Conservation (phyloP, 176 grass and related monocot genomes). For the Typha latifolia region DNA sequence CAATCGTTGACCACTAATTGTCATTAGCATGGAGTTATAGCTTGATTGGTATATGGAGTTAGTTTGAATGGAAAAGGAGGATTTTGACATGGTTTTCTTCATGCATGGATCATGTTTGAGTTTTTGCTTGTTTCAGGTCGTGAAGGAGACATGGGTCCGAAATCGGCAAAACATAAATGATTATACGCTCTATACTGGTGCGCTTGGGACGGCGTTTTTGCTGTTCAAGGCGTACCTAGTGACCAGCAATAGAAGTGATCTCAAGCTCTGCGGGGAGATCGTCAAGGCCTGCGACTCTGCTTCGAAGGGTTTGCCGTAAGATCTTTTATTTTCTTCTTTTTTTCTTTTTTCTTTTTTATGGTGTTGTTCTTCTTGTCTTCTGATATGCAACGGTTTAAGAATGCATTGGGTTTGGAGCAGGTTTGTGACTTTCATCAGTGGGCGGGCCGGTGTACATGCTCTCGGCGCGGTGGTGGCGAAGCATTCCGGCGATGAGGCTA, state of each 20-base stretch:
- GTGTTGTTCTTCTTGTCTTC: not conserved
- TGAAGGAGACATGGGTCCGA: constrained; percentile 61
- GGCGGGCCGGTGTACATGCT: constrained; percentile 70
- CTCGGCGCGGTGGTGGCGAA: constrained; percentile 65
- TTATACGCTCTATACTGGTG: constrained; percentile 77
- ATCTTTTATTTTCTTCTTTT: too few relatives aligned
- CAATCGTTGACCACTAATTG: not conserved
- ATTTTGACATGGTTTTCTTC: not conserved
- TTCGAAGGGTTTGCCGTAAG: constrained; percentile 61
- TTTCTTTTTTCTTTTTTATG: constrained; percentile 3
- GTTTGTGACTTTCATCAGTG: constrained; percentile 88
- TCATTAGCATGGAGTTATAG: not conserved
- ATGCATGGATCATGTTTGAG: constrained; percentile 19
- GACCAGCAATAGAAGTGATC: constrained; percentile 43
- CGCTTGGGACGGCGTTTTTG: constrained; percentile 71
- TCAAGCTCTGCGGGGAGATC: constrained; percentile 41
- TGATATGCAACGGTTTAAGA: constrained; percentile 3
- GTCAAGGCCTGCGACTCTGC: constrained; percentile 46
- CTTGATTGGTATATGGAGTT: not conserved
- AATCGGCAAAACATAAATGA: constrained; percentile 35
- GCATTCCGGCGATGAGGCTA: constrained; percentile 31
- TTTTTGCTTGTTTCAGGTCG: constrained; percentile 44
- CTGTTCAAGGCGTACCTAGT: constrained; percentile 78
- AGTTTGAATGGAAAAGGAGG: not conserved
- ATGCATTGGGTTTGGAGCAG: constrained; percentile 29